Evolutionary conservation across 495 filamentous ascomycete species (phyloP).

Genomic region (Podospora sp.): DNA sequence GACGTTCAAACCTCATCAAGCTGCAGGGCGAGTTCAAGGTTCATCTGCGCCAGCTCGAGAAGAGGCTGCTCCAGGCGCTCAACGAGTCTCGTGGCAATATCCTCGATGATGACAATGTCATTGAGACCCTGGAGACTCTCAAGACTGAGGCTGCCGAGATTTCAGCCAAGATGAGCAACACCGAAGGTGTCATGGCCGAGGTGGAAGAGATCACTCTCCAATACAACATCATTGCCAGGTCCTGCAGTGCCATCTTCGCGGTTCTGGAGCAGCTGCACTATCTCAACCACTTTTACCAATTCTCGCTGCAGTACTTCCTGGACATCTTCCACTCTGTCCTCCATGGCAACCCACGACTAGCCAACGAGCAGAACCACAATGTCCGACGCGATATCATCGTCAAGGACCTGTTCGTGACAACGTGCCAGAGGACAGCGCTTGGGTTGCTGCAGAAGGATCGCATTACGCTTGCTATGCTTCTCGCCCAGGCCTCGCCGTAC

Average conservation of each 20-base stretch:
- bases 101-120: slow-evolving; percentile 95
- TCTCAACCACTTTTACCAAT: slow-evolving; percentile 99
- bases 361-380: slow-evolving; percentile 72
- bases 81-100: slow-evolving; percentile 98
- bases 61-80: slow-evolving; percentile 87
- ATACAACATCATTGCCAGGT: slow-evolving; percentile 88
- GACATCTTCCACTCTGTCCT: slow-evolving; percentile 96
- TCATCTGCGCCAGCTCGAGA: slow-evolving; percentile 94
- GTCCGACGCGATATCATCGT: slow-evolving; percentile 83
- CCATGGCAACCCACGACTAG: slow-evolving; percentile 73
- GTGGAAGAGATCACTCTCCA: slow-evolving; percentile 92
- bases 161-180: slow-evolving; percentile 91
- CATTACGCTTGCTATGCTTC: slow-evolving; percentile 91
- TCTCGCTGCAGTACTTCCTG: slow-evolving; percentile 96
- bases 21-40: slow-evolving; percentile 98
- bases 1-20: slow-evolving; percentile 95
- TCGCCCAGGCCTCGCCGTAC: slow-evolving; percentile 91
- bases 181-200: slow-evolving; percentile 96
- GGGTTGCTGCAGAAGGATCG: slow-evolving; percentile 92
- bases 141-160: slow-evolving; percentile 98
- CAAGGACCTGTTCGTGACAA: slow-evolving; percentile 82
- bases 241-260: slow-evolving; percentile 95
- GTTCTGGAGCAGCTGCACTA: slow-evolving; percentile 96
- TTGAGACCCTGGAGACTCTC: slow-evolving; percentile 95
- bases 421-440: slow-evolving; percentile 90